phyloP scores from a whole-genome alignment of 192 early-diverging fungal species.

The Gorgonomyces haynaldii region DNA sequence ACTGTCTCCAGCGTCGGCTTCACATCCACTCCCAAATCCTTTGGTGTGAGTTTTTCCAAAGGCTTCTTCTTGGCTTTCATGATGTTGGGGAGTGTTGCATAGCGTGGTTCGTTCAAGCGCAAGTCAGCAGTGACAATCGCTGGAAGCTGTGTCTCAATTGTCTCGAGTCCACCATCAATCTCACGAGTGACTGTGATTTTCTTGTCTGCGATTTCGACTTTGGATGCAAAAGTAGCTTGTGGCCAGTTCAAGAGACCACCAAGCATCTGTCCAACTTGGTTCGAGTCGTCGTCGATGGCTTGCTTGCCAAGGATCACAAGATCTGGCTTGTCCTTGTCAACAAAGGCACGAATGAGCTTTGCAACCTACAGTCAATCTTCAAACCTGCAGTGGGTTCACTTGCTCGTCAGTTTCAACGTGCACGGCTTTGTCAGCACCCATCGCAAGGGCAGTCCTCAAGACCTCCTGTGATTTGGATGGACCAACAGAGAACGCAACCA shows the following conservation, averaged over 20 bases:
- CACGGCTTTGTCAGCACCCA: constrained; percentile 93
- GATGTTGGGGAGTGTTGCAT: constrained; percentile 88
- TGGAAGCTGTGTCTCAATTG: constrained; percentile 69
- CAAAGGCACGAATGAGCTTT: constrained; percentile 81
- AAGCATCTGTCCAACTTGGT: constrained; percentile 98
- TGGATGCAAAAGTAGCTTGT: constrained; percentile 94
- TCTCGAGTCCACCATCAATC: constrained; percentile 96
- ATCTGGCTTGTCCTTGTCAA: constrained; percentile 83
- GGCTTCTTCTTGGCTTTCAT: constrained; percentile 99
- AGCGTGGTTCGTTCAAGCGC: constrained; percentile 90
- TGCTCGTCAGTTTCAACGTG: constrained; percentile 76
- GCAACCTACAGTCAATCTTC: constrained; percentile 48
- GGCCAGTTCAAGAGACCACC: constrained; percentile 89
- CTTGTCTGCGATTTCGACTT: constrained; percentile 66
- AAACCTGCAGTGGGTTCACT: constrained; percentile 62
- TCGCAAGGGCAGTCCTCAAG: constrained; percentile 88
- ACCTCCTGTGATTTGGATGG: constrained; percentile 81
- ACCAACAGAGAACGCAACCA: constrained; percentile 83
- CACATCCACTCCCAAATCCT: constrained; percentile 75
- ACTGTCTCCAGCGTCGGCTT: constrained; percentile 72
- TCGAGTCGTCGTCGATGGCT: constrained; percentile 96
- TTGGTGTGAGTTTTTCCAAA: constrained; percentile 60
- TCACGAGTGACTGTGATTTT: constrained; percentile 81
- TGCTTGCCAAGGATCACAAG: constrained; percentile 96
- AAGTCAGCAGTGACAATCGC: constrained; percentile 92